Base-by-base conservation (phyloP, 1,284 basidiomycete species). In the Schizophyllum commune region DNA sequence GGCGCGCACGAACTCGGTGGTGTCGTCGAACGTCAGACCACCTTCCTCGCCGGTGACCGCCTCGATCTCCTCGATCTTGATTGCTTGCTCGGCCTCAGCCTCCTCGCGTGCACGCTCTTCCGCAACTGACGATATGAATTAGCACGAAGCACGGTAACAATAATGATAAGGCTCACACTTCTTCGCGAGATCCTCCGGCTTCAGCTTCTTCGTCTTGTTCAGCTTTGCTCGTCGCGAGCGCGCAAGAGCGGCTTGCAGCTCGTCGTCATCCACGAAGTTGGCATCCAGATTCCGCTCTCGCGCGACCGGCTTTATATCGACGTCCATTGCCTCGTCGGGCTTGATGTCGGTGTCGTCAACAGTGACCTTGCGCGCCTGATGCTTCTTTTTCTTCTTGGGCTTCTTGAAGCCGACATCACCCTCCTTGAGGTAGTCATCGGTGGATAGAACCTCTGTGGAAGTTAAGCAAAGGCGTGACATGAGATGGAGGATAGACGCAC, bases 231-330 rank as follows among this genome's bases (percentile, higher is more conserved):
- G 83, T 62, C 97, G 82, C 62, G 92, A 86, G 19, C 92, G 85
- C 22, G 96, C 91, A 60, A 99, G 81, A 32, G 92, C 93, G 34
- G 92, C 92, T 79, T 98, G 95, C 51, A 99, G 82, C 70, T 99
- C 97, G 73, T 99, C 97, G 72, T 99, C 97, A 75, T 99, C 97
- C 65, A 99, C 89, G 73, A 98, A 91, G 75, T 98, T 96, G 64
- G 82, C 81, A 68, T 94, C 86, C 61, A 89, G 78, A 72, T 94
- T 85, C 68, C 87, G 79, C 67, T 77, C 76, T 66, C 84, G 79
- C 63, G 85, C 83, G 57, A 83, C 74, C 56, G 85, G 82, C 66
- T 83, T 85, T 65, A 84, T 78, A 68, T 94, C 94, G 63, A 94
- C 83, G 57, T 91, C 84, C 91, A 96, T 95, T 62, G 75, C 77